phyloP scores from a whole-genome alignment of 2,329 filamentous ascomycete species.

The Microthyrium microscopicum region DNA sequence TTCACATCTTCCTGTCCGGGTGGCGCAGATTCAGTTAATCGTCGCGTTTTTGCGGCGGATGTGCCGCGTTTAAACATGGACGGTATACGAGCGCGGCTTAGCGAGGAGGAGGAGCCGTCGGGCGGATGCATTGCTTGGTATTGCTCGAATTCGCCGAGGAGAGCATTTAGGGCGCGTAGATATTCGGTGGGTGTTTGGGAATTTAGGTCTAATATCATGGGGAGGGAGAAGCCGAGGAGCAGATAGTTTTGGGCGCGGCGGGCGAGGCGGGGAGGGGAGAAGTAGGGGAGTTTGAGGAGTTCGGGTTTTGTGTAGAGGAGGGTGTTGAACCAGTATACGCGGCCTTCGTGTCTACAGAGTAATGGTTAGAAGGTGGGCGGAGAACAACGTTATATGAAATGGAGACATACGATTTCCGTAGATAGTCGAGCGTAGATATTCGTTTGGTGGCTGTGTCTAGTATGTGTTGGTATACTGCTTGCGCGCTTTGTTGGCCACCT shows the following conservation, averaged over 20 bases:
- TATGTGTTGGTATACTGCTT: constrained; percentile 47
- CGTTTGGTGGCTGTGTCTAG: constrained; percentile 80
- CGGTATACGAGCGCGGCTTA: constrained; percentile 58
- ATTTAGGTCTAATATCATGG: constrained; percentile 76
- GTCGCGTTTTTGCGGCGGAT: constrained; percentile 38
- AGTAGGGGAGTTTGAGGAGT: constrained; percentile 67
- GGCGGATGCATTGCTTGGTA: constrained; percentile 79
- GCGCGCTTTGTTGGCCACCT: constrained; percentile 35
- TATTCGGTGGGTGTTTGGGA: constrained; percentile 68
- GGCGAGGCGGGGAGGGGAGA: constrained; percentile 67
- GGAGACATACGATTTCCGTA: constrained; percentile 66
- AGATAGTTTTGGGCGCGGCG: constrained; percentile 89
- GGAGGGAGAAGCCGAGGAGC: constrained; percentile 79
- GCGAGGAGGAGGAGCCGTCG: constrained; percentile 49
- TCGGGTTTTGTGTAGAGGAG: constrained; percentile 77
- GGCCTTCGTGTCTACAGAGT: constrained; percentile 63
- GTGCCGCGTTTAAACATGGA: constrained; percentile 33
- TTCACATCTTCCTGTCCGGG: neutral
- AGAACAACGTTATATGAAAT: neutral
- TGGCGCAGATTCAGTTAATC: constrained; percentile 27
- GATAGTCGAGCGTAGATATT: constrained; percentile 84
- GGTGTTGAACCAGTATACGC: constrained; percentile 97
- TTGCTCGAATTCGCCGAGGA: constrained; percentile 81
- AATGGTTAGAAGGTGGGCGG: neutral
- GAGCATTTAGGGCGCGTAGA: constrained; percentile 66